phyloP scores from a whole-genome alignment of 1,284 basidiomycete genomes.

The Puccinia coronata region DNA sequence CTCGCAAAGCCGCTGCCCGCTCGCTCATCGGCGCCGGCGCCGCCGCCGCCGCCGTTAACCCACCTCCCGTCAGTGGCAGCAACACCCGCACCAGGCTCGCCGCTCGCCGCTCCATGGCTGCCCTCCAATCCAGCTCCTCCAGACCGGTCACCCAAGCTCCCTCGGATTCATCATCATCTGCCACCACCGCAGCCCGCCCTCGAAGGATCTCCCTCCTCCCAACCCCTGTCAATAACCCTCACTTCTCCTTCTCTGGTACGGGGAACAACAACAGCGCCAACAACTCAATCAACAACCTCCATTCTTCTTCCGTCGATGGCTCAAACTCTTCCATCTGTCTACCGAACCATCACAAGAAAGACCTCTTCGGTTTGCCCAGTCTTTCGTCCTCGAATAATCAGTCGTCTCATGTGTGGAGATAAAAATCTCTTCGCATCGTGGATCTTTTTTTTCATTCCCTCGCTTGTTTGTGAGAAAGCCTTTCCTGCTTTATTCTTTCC shows the following conservation, averaged over 20 bases:
- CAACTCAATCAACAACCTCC: neutral
- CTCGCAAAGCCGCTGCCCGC: neutral
- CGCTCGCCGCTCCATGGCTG: neutral
- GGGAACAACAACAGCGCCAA: neutral
- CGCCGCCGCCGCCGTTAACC: neutral
- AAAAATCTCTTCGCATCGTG: neutral
- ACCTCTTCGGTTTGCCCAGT: neutral
- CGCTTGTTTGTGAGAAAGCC: too few species aligned
- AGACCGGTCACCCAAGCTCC: neutral
- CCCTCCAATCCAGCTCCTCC: neutral
- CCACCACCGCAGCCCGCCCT: neutral
- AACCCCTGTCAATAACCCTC: constrained; percentile 5
- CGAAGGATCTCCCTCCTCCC: constrained; percentile 15
- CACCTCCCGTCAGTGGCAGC: neutral
- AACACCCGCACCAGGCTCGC: neutral
- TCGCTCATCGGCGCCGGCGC: neutral
- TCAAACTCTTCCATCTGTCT: neutral
- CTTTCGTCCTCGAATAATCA: constrained; percentile 11
- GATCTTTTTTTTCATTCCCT: too few species aligned
- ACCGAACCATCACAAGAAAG: neutral
- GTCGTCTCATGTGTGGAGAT: neutral
- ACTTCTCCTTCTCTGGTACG: constrained; percentile 10
- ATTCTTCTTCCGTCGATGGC: neutral
- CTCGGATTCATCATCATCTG: neutral
- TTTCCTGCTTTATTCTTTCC: too few species aligned